A percentile compares a stretch with the other conserved stretches of the same genome.
Evolutionary conservation across 306 rosid species (phyloP).

Genomic region (Quillaja saponaria): DNA sequence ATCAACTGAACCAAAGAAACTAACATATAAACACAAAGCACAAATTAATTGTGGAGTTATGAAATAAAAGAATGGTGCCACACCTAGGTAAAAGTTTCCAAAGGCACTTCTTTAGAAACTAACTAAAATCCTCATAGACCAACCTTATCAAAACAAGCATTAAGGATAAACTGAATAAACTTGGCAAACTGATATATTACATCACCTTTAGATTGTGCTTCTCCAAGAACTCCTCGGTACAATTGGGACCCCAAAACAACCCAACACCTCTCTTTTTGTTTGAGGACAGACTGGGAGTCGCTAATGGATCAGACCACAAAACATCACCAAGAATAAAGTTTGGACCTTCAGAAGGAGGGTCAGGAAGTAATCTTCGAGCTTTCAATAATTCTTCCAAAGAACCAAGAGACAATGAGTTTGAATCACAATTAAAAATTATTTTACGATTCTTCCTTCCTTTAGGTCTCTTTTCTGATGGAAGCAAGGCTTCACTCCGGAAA

Average conservation of each 20-base stretch:
- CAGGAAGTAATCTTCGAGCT: constrained; percentile 51
- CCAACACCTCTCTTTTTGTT: constrained; percentile 52
- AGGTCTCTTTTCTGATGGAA: no score
- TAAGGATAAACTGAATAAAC: no score
- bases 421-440: no score
- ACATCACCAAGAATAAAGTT: constrained; percentile 54
- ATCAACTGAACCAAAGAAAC: constrained; percentile 37
- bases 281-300: constrained; percentile 44
- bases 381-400: constrained; percentile 39
- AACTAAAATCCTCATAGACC: no score
- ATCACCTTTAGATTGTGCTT: constrained; percentile 39
- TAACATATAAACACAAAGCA: neutral
- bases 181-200: no score
- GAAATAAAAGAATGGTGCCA: no score
- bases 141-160: no score
- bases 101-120: no score
- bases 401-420: constrained; percentile 31
- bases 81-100: no score
- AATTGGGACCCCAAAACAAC: constrained; percentile 53
- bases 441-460: constrained; percentile 46
- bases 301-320: constrained; percentile 53
- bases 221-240: constrained; percentile 47
- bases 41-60: no score
- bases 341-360: constrained; percentile 52
- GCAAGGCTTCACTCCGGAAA: constrained; percentile 38